Conservation (phyloP, 2,329 filamentous ascomycete genomes). For the Aspergillus transmontanensis region DNA sequence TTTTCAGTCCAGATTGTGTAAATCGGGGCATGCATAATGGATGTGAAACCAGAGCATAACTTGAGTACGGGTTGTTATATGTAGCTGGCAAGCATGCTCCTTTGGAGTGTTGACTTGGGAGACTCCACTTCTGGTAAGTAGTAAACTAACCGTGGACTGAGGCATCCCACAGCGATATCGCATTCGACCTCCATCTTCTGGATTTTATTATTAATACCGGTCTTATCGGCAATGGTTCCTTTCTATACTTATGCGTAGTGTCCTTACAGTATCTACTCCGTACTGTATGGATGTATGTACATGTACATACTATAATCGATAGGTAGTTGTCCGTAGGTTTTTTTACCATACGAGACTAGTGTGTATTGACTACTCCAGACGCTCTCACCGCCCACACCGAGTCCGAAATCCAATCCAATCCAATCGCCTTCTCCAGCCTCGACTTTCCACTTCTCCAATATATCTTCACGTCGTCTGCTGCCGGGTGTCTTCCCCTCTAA, state of each 20-base stretch:
- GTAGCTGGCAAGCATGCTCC: not conserved
- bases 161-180: not conserved
- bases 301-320: too few species aligned
- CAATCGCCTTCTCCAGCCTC: slow-evolving; percentile 1
- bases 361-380: not conserved
- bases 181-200: not conserved
- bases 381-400: slow-evolving; percentile 8
- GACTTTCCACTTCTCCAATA: slow-evolving; percentile 2
- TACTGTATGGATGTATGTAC: too few species aligned
- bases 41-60: not conserved
- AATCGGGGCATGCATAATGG: not conserved
- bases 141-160: not conserved
- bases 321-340: too few species aligned
- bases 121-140: not conserved
- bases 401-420: not conserved
- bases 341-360: not conserved
- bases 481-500: not conserved
- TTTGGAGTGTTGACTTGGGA: not conserved
- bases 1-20: too few species aligned
- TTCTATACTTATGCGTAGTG: too few species aligned
- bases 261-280: too few species aligned
- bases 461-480: not conserved
- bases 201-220: not conserved
- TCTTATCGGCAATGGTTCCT: not conserved
- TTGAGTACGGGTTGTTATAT: not conserved